Base-by-base conservation (phyloP, 768 basidiomycete genomes). In the Hypsizygus marmoreus region DNA sequence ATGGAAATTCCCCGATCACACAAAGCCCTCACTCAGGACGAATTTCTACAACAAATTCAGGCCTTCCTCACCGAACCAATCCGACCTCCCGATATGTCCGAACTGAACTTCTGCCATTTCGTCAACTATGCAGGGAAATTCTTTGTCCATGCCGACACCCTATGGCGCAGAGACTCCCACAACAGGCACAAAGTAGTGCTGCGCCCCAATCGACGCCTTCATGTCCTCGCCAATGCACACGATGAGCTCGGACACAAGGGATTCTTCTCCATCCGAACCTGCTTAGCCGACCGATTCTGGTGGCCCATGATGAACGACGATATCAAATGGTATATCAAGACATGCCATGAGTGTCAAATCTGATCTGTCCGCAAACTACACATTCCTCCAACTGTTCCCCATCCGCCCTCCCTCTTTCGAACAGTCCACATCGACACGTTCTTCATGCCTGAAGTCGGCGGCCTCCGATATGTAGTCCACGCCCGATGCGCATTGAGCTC, bases 311-410 rank as follows among this genome's bases (percentile, higher is more conserved):
- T 64, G 1, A 53, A 61, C 12, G 37, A 28, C 3, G 64, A 71
- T 33, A 50, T 70, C 3, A 33, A 43, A 16, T 67, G 66, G 64
- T 69, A 56, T 37, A 26, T 69, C 6, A 53, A 57, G 13, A 62
- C 62, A 10, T 69, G 70, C 31, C 64, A 65, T 39, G 29, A 57
- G 5, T 70, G 68, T 47, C 67, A 72, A 40, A 39, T 59, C 1
- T 39, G 63, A 4, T 40, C 43, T 24, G 58, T 29, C 28, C 50
- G 49, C 2, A 45, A 61, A 19, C 22, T 66, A 2, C 41, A 58
- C 2, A 57, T 67, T 2, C 67, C 62, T 4, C 64, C 68, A 10
- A 53, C 54, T 2, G 50, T 66, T 6, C 42, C 66, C 0, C 36
- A 43, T 2, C 60, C 64, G 0, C 51, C 52, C 19, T 53, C 54